Evolutionary conservation across 1,139 yeast genomes (phyloP).

Genomic region (Hansenula lynferdii): DNA sequence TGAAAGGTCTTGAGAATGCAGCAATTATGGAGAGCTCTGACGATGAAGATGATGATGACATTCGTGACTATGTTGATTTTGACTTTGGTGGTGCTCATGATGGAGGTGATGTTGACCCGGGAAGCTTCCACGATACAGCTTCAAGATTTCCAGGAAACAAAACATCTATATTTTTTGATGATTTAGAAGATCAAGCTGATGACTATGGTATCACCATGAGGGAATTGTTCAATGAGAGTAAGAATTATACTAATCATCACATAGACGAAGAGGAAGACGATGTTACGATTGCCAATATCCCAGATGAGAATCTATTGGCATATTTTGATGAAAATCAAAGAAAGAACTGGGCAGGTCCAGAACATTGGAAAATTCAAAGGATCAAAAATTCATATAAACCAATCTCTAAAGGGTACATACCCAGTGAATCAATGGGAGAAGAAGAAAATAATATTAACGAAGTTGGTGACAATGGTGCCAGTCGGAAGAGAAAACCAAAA

Average conservation of each 20-base stretch:
- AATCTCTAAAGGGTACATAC: background rate
- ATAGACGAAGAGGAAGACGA: slow-evolving; percentile 6
- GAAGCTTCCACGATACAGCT: slow-evolving; percentile 6
- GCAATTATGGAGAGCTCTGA: slow-evolving; percentile 1
- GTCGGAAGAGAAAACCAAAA: slow-evolving; percentile 27
- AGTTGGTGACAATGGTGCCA: too few species aligned
- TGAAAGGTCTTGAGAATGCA: slow-evolving; percentile 13
- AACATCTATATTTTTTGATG: slow-evolving; percentile 25
- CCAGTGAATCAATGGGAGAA: too few species aligned
- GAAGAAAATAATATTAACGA: too few species aligned
- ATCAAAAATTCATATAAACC: slow-evolving; percentile 32
- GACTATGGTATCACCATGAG: slow-evolving; percentile 23
- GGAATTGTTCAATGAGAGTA: slow-evolving; percentile 19
- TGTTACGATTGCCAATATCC: slow-evolving; percentile 26
- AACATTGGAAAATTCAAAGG: slow-evolving; percentile 82
- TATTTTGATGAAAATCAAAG: slow-evolving; percentile 71
- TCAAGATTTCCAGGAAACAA: slow-evolving; percentile 20
- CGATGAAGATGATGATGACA: slow-evolving; percentile 2
- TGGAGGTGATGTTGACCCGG: background rate
- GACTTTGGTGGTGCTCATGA: background rate
- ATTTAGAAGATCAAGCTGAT: slow-evolving; percentile 24
- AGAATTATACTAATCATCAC: slow-evolving; percentile 9
- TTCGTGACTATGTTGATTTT: slow-evolving; percentile 4
- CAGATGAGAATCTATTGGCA: slow-evolving; percentile 67
- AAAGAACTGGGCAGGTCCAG: slow-evolving; percentile 87